These are phyloP conservation scores for Lentinula boryana DNA, from an alignment of 768 basidiomycete species.

Conservation along the genomic window DNA sequence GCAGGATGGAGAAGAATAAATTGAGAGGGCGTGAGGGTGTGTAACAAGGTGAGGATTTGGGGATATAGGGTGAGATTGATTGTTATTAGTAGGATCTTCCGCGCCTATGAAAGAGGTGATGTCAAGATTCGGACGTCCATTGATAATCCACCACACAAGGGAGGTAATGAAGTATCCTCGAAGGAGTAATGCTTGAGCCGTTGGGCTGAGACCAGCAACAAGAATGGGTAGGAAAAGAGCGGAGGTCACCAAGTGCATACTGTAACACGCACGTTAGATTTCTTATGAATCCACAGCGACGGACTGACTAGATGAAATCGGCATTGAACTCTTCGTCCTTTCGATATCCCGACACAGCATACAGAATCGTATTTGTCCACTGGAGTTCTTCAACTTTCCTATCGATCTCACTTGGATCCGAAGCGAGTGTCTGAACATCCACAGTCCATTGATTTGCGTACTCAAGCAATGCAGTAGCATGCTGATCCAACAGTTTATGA, in stretches of 20 bases:
- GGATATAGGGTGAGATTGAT: slow-evolving; percentile 40
- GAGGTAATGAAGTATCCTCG: slow-evolving; percentile 48
- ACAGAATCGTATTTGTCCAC: slow-evolving; percentile 50
- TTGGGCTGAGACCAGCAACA: slow-evolving; percentile 29
- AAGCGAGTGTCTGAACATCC: slow-evolving; percentile 15
- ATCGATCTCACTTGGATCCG: slow-evolving; percentile 30
- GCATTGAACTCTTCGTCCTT: slow-evolving; percentile 38
- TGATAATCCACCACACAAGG: slow-evolving; percentile 51
- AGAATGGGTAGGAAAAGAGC: slow-evolving; percentile 54
- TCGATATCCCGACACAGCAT: slow-evolving; percentile 46
- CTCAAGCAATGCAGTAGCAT: slow-evolving; percentile 32
- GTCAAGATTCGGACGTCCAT: slow-evolving; percentile 46
- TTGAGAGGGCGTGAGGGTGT: slow-evolving; percentile 14
- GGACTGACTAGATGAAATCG: slow-evolving; percentile 46
- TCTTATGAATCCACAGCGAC: background rate
- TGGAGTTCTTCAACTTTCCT: slow-evolving; percentile 58
- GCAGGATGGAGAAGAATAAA: slow-evolving; percentile 22
- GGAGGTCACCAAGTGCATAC: slow-evolving; percentile 65
- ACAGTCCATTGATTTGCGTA: slow-evolving; percentile 41
- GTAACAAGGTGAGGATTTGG: background rate
- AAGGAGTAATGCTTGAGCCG: slow-evolving; percentile 47
- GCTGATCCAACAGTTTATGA: slow-evolving; percentile 2
- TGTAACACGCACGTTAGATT: slow-evolving; percentile 19
- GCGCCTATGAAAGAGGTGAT: slow-evolving; percentile 40
- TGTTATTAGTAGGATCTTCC: slow-evolving; percentile 4